Percentiles rank a stretch among this genome's conserved stretches.
phyloP scores from a whole-genome alignment of 2,329 filamentous ascomycete genomes.

The Diplodia scrobiculata region DNA sequence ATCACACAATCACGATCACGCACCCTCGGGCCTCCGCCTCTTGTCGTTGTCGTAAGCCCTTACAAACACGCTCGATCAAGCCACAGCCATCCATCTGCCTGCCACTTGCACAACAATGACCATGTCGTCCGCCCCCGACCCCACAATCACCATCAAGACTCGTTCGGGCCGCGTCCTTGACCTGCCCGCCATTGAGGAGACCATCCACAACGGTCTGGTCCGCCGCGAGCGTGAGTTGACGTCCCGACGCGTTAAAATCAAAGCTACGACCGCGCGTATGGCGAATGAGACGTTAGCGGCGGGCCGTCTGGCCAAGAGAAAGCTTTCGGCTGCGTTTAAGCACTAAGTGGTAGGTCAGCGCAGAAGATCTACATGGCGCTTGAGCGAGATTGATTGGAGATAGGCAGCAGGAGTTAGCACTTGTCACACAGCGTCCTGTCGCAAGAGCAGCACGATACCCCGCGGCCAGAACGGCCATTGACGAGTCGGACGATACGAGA shows the following conservation, averaged over 20 bases:
- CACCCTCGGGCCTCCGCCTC: neutral
- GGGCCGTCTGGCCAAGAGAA: neutral
- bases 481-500: neutral
- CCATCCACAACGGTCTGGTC: neutral
- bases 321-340: neutral
- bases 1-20: neutral
- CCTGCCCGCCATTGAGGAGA: neutral
- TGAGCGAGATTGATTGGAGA: neutral
- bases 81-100: neutral
- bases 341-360: neutral
- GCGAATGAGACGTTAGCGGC: neutral
- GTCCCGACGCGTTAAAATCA: neutral
- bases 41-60: neutral
- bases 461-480: too few relatives aligned
- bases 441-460: neutral
- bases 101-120: neutral
- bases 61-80: neutral
- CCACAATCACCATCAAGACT: neutral
- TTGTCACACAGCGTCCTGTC: too few relatives aligned
- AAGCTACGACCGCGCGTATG: neutral
- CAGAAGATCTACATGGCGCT: neutral
- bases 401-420: too few relatives aligned
- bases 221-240: conserved; percentile 2
- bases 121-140: neutral
- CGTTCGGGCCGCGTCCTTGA: neutral